Evolutionary conservation across 1,284 basidiomycete species (phyloP).

Genomic region (Rhodotorula sp.): DNA sequence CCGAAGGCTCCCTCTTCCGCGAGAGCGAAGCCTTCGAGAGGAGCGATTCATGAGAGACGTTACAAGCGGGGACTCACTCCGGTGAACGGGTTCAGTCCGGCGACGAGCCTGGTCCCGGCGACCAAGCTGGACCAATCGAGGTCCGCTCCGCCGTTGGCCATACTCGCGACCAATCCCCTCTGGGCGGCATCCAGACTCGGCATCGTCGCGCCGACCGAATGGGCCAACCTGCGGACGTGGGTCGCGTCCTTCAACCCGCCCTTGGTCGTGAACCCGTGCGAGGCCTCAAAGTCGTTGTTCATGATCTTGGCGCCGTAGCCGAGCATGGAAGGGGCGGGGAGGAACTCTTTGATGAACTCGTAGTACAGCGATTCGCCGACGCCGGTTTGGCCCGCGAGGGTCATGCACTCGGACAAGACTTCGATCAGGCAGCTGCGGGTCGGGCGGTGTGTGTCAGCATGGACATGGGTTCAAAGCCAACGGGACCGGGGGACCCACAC

Average conservation of each 20-base stretch:
- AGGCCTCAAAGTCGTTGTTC: constrained; percentile 70
- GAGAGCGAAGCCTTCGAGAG: too few species aligned
- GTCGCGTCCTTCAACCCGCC: constrained; percentile 81
- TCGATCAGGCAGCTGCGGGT: constrained; percentile 51
- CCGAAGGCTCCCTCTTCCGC: too few species aligned
- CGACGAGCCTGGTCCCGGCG: constrained; percentile 36
- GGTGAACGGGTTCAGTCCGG: constrained; percentile 35
- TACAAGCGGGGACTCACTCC: constrained; percentile 17
- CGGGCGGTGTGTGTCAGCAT: too few species aligned
- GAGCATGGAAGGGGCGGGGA: constrained; percentile 53
- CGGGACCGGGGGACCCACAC: constrained; percentile 2
- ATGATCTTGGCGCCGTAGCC: constrained; percentile 68
- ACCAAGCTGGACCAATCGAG: constrained; percentile 38
- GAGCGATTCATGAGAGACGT: not conserved
- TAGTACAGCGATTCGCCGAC: constrained; percentile 64
- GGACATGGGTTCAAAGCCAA: not conserved
- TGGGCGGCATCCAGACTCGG: constrained; percentile 65
- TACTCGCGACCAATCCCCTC: constrained; percentile 30
- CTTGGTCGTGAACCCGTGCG: constrained; percentile 76
- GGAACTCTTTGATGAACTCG: constrained; percentile 58
- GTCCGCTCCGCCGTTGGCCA: constrained; percentile 26
- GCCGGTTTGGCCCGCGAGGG: constrained; percentile 78
- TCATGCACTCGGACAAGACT: constrained; percentile 71
- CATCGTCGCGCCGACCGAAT: constrained; percentile 71
- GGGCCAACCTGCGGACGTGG: constrained; percentile 54